Percentiles rank a stretch among this genome's conserved stretches.
Evolutionary conservation across 306 rosid species (phyloP).

Genomic region (Rubus parviflorus): DNA sequence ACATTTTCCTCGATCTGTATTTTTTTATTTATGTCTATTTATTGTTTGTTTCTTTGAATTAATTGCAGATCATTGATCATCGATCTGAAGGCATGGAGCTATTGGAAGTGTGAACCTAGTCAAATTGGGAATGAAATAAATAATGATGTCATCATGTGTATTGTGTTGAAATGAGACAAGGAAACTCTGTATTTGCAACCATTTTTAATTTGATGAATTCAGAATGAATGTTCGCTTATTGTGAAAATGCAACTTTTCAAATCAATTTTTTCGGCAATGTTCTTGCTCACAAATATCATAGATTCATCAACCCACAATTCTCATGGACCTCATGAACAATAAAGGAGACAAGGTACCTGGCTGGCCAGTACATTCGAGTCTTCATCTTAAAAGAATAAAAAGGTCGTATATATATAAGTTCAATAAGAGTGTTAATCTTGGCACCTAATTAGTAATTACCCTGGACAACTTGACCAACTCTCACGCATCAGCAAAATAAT

Average conservation of each 20-base stretch:
- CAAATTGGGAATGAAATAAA: too few species aligned
- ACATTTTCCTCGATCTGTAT: too few species aligned
- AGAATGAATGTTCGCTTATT: too few species aligned
- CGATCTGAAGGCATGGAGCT: not conserved
- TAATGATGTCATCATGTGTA: too few species aligned
- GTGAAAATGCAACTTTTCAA: too few species aligned
- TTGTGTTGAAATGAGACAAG: too few species aligned
- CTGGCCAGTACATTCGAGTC: not conserved
- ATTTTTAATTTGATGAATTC: too few species aligned
- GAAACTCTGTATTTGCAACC: too few species aligned
- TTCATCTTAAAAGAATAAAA: not conserved
- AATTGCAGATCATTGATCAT: not conserved
- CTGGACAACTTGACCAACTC: not conserved
- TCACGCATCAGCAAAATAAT: not conserved
- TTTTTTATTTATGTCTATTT: not conserved
- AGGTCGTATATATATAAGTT: not conserved
- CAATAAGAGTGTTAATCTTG: not conserved
- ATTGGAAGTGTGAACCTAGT: too few species aligned
- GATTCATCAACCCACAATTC: too few species aligned
- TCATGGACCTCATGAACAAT: not conserved
- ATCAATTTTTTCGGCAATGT: too few species aligned
- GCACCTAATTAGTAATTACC: not conserved
- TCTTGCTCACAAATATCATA: too few species aligned
- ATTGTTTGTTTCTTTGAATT: not conserved
- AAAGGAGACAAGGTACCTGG: not conserved